phyloP scores from a whole-genome alignment of 2,329 filamentous ascomycete genomes.

The Hyphodiscus sp. region DNA sequence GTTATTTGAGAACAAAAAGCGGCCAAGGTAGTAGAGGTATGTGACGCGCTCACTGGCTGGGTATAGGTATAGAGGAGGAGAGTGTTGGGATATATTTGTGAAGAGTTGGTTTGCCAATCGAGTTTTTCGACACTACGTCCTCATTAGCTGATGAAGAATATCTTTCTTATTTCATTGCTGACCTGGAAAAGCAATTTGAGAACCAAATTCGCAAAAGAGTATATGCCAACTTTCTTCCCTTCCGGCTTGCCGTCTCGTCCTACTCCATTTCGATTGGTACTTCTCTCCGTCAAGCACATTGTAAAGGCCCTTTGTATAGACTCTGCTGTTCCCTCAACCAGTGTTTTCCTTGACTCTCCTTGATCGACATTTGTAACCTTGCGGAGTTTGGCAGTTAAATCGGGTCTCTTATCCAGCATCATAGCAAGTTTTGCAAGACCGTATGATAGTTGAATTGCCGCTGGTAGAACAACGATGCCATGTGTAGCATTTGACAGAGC shows the following conservation, averaged over 20 bases:
- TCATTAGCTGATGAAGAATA: conserved; percentile 6
- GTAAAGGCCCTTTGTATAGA: conserved; percentile 88
- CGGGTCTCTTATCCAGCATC: conserved; percentile 72
- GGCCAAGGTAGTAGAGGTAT: conserved; percentile 89
- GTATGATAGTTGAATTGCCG: conserved; percentile 74
- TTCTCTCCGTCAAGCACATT: conserved; percentile 78
- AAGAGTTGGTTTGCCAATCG: conserved; percentile 84
- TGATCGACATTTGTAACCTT: conserved; percentile 43
- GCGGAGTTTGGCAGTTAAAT: conserved; percentile 63
- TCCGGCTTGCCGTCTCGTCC: conserved; percentile 57
- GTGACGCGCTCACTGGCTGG: conserved; percentile 83
- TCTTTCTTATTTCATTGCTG: conserved; percentile 20
- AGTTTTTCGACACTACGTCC: conserved; percentile 64
- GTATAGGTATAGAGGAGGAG: conserved; percentile 73
- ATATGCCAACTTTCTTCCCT: conserved; percentile 82
- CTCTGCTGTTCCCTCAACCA: conserved; percentile 84
- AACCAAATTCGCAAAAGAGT: conserved; percentile 86
- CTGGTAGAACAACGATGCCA: conserved; percentile 75
- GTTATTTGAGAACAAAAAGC: conserved; percentile 79
- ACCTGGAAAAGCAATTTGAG: conserved; percentile 82
- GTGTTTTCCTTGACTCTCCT: conserved; percentile 64
- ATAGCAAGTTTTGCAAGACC: conserved; percentile 78
- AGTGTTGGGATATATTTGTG: conserved; percentile 76
- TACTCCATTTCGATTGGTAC: conserved; percentile 50
- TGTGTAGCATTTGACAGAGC: conserved; percentile 74